These are phyloP conservation scores for Moesziomyces sp. DNA, from an alignment of 1,284 basidiomycete genomes.

Conservation along the genomic window DNA sequence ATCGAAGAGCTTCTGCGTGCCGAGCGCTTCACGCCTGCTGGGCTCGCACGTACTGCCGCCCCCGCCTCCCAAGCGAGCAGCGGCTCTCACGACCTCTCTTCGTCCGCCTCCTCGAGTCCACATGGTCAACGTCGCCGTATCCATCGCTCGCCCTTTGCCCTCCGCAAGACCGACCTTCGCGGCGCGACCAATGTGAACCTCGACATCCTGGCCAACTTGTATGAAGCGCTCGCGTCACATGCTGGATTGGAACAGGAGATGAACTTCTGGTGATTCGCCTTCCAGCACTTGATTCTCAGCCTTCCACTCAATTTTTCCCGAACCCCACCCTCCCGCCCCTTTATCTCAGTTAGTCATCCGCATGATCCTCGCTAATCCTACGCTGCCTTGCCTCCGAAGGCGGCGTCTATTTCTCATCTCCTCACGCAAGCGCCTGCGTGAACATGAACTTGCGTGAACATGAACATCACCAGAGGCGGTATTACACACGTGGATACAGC, in stretches of 20 bases:
- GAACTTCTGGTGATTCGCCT: constrained; percentile 21
- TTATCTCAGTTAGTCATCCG: neutral
- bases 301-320: neutral
- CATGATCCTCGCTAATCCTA: neutral
- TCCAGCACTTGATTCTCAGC: too few species aligned
- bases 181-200: constrained; percentile 33
- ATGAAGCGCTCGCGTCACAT: constrained; percentile 14
- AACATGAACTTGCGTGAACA: too few species aligned
- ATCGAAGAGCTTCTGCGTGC: constrained; percentile 39
- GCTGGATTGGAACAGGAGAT: constrained; percentile 23
- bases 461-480: too few species aligned
- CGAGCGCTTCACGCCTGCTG: constrained; percentile 21
- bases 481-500: neutral
- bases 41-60: constrained; percentile 3
- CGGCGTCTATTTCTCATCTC: neutral
- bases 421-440: too few species aligned
- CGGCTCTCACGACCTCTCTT: constrained; percentile 10
- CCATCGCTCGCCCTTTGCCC: constrained; percentile 7
- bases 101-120: constrained; percentile 10
- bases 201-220: constrained; percentile 16
- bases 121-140: neutral
- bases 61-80: constrained; percentile 5
- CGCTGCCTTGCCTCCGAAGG: neutral
- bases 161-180: constrained; percentile 23
- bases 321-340: neutral